Base-by-base conservation (phyloP, 352 stramenopile genomes). In the Globisporangium cylindrosporum region DNA sequence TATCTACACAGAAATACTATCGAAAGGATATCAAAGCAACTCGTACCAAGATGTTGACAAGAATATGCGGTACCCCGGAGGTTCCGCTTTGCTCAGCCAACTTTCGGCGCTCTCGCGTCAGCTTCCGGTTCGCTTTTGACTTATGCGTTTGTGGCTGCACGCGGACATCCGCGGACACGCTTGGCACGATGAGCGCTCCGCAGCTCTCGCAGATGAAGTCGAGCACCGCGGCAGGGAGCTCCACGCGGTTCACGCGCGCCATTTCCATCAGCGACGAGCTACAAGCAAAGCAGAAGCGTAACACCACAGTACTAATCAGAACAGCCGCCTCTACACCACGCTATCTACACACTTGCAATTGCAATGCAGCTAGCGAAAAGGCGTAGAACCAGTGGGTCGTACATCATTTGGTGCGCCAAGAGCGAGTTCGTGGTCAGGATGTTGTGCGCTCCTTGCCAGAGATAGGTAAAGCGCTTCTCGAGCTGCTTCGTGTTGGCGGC, bases 151-250 rank as follows among this genome's bases (percentile, higher is more conserved):
- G 73, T 2, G 81, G 55, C 34, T 86, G 67, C 10, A 95, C 78
- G 12, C 73, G 81, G 20, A 90, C 80, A 48, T 77, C 71, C 0
- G 81, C 77, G 6, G 84, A 85, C 7, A 93, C 48, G 41, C 80
- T 86, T 32, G 88, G 88, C 34, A 93, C 64, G 10, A 92, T 41
- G 1, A 95, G 69, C 7, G 70, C 85, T 25, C 70, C 81, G 43
- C 88, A 95, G 27, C 69, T 66, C 49, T 88, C 80, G 64, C 88
- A 95, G 6, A 95, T 71, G 36, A 75, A 91, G 69, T 93, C 84
- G 22, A 92, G 61, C 25, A 91, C 77, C 1, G 69, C 49, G 4
- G 66, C 49, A 2, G 86, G 74, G n/a, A 95, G 67, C 46, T 78
- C 67, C 0, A 73, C 67, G 25, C 62, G 76, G 12, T 71, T 77